Conservation (phyloP, 1,284 basidiomycete genomes). For the Austropuccinia psidii region DNA sequence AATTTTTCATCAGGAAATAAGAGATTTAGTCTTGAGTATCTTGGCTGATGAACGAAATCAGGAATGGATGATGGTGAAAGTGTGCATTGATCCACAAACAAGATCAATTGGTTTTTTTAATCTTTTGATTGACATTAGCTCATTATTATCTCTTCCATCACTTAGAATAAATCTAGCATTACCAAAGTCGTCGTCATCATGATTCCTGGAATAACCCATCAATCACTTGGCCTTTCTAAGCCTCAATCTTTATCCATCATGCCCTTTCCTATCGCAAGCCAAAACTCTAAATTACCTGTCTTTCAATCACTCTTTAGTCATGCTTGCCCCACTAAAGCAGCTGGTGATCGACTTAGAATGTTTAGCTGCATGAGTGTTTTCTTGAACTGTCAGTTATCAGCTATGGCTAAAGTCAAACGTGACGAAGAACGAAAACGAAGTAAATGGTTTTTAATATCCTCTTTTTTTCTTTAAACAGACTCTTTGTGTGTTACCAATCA, state of each 20-base stretch:
- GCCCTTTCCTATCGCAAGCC: slow-evolving; percentile 49
- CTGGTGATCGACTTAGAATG: slow-evolving; percentile 72
- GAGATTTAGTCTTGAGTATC: slow-evolving; percentile 72
- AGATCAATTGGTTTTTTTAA: not conserved
- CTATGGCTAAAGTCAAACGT: slow-evolving; percentile 66
- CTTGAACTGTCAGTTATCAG: slow-evolving; percentile 68
- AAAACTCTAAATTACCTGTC: slow-evolving; percentile 57
- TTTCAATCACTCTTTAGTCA: slow-evolving; percentile 76
- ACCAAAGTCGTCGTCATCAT: slow-evolving; percentile 68
- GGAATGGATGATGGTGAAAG: slow-evolving; percentile 74
- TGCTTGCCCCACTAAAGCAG: slow-evolving; percentile 78
- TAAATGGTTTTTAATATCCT: slow-evolving; percentile 21
- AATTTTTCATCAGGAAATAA: slow-evolving; percentile 59
- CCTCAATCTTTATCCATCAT: slow-evolving; percentile 58
- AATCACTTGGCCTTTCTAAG: slow-evolving; percentile 56
- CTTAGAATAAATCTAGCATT: slow-evolving; percentile 62
- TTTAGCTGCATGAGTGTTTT: slow-evolving; percentile 74
- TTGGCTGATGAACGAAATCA: slow-evolving; percentile 70
- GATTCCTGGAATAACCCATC: slow-evolving; percentile 68
- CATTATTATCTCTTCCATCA: slow-evolving; percentile 10
- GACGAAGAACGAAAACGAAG: slow-evolving; percentile 43
- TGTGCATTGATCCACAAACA: slow-evolving; percentile 46
- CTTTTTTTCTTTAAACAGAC: not conserved
- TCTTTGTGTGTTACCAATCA: not conserved
- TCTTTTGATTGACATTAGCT: slow-evolving; percentile 3